Conservation (phyloP, 2,329 filamentous ascomycete genomes). For the Zymoseptoria tritici region DNA sequence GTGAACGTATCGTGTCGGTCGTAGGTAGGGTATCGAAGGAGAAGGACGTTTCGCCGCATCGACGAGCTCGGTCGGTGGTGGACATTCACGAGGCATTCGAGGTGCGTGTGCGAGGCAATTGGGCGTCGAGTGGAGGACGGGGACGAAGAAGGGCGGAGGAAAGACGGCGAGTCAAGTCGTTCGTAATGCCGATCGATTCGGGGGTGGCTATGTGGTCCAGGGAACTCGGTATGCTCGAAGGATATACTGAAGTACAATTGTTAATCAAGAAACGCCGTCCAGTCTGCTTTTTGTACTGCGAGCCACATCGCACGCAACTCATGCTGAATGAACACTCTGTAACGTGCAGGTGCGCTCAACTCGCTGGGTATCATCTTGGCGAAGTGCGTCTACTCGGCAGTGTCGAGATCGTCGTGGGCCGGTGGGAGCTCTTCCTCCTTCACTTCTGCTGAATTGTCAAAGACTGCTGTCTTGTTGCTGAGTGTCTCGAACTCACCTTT, state of each 20-base stretch:
- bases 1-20: not conserved
- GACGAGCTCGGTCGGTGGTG: not conserved
- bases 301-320: not conserved
- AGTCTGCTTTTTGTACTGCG: slow-evolving; percentile 3
- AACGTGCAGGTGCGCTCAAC: slow-evolving; percentile 1
- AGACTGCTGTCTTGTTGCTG: no score
- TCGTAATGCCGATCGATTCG: slow-evolving; percentile 8
- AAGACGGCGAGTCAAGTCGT: slow-evolving; percentile 10
- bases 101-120: slow-evolving; percentile 3
- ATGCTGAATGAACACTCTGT: not conserved
- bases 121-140: slow-evolving; percentile 9
- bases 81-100: slow-evolving; percentile 3
- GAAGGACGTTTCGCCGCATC: not conserved
- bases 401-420: slow-evolving; percentile 89
- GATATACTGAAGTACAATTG: not conserved
- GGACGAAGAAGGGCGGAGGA: slow-evolving; percentile 5
- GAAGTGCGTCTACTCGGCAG: slow-evolving; percentile 59
- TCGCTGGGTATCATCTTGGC: slow-evolving; percentile 2
- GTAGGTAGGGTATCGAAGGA: not conserved
- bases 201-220: not conserved
- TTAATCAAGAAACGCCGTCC: slow-evolving; percentile 4
- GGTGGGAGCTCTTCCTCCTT: slow-evolving; percentile 62
- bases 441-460: slow-evolving; percentile 36
- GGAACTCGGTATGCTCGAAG: slow-evolving; percentile 1
- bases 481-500: slow-evolving; percentile 56